A percentile compares a stretch with the other conserved stretches of the same genome.
These are phyloP conservation scores for Pelargonium cotyledonis DNA, from an alignment of 441 rosid species.

Conservation along the genomic window DNA sequence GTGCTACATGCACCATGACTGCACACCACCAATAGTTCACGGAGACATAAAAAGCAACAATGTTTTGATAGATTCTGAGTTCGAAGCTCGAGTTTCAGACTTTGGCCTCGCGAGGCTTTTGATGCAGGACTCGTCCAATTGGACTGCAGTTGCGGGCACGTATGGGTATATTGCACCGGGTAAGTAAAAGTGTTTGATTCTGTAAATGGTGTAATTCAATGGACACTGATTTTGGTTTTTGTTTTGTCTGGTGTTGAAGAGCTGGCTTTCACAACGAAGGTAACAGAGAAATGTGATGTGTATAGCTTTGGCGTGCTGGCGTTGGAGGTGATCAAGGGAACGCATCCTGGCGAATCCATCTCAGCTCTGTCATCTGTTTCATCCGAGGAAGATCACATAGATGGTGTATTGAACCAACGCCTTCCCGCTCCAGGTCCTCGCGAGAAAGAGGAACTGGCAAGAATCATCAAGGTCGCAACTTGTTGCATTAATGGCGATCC, in stretches of 20 bases:
- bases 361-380: background rate
- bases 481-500: slow-evolving; percentile 22
- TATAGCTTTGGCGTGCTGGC: slow-evolving; percentile 22
- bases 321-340: slow-evolving; percentile 29
- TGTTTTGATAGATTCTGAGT: background rate
- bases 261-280: slow-evolving; percentile 26
- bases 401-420: slow-evolving; percentile 25
- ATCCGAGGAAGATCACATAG: background rate
- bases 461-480: slow-evolving; percentile 12
- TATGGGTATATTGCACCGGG: too few species aligned
- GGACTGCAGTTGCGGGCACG: too few species aligned
- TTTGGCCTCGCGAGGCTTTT: slow-evolving; percentile 29
- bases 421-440: slow-evolving; percentile 17
- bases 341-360: slow-evolving; percentile 27
- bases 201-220: background rate
- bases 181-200: too few species aligned
- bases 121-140: too few species aligned
- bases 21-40: slow-evolving; percentile 13
- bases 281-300: slow-evolving; percentile 19
- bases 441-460: slow-evolving; percentile 10
- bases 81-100: slow-evolving; percentile 16
- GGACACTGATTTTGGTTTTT: too few species aligned
- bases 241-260: slow-evolving; percentile 12
- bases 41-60: slow-evolving; percentile 31
- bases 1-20: background rate